Evolutionary conservation across 257 asterid species (phyloP), one percentile per base, ranked within the genome.

Genomic region (Solanum pennellii): DNA sequence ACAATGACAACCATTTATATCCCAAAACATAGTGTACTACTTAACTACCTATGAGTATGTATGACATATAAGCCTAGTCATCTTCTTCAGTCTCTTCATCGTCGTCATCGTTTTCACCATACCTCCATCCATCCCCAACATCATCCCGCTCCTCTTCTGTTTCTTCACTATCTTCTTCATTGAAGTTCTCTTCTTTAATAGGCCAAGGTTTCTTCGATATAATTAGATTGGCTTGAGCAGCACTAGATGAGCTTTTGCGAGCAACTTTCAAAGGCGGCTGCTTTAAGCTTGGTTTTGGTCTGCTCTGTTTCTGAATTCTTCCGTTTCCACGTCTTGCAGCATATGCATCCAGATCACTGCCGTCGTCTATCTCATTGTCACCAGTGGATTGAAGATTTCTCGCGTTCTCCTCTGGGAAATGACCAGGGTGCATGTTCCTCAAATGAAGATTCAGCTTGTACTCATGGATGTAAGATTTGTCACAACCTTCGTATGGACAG

Each of bases 1-100:
- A 80, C 42, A 6, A 0, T 47, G 85, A 80, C 29, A 45, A 47
- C 66, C 44, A 47, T 80, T 47, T 80, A 79, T 45, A 79, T 47
- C 7, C 29, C 29, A 47, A 29, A 80, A 11, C 52, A 74, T 20
- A 37, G 3, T 52, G 6, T 52, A 52, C 45, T 15, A 29, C 25
- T 72, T 68, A 3, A 47, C 68, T 47, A 82, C 21, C 49, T 68
- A 45, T 18, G 27, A 27, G 29, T 86, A 71, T 39, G 52, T 25
- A 52, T 80, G 44, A 39, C 6, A 37, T 31, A 73, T 31, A 73
- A 23, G 47, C 87, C 91, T 90, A 96, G 85, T 97, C 99, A 88
- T 97, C 99, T 20, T 97, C 89, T 76, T 97, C 99, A 0, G 99
- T 97, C 95, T 97, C 99, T 90, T 97, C 99, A 87, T 96, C 98